Percentiles rank a stretch among this genome's conserved stretches.
Conservation (phyloP, 176 grass and related monocot genomes). For the Carex parvula region DNA sequence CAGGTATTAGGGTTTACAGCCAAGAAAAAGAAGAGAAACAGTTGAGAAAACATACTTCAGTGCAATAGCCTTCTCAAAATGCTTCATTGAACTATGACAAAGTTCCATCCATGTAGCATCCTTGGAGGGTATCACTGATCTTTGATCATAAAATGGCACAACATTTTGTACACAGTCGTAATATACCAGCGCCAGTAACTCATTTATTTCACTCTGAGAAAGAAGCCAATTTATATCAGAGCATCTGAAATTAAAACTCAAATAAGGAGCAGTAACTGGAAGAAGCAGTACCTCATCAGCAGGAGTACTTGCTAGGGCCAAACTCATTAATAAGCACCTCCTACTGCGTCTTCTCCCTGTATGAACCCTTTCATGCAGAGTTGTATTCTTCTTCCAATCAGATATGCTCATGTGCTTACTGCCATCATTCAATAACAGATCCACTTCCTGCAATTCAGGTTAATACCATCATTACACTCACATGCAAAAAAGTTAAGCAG, state of each 20-base stretch:
- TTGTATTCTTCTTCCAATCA: conserved; percentile 80
- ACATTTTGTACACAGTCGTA: conserved; percentile 94
- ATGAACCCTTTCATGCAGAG: conserved; percentile 81
- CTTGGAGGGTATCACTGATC: conserved; percentile 76
- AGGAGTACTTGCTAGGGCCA: conserved; percentile 53
- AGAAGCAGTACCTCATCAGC: conserved; percentile 39
- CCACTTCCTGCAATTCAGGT: conserved; percentile 63
- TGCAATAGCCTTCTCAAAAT: conserved; percentile 88
- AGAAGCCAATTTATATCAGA: conserved; percentile 16
- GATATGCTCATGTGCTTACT: conserved; percentile 94
- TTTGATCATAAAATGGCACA: conserved; percentile 97
- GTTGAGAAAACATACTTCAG: conserved; percentile 50
- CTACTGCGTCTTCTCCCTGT: conserved; percentile 77
- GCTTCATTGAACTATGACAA: conserved; percentile 82
- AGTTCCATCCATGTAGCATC: conserved; percentile 71
- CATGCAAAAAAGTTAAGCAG: conserved; percentile 22
- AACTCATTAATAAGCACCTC: conserved; percentile 75
- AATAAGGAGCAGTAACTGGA: background rate
- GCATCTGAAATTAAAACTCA: background rate
- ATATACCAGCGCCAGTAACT: conserved; percentile 93
- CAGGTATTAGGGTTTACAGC: background rate
- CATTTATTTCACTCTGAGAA: conserved; percentile 72
- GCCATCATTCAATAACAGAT: conserved; percentile 93
- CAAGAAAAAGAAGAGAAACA: conserved; percentile 22
- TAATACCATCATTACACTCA: conserved; percentile 7